Conservation (phyloP, 441 rosid genomes). For the Euphorbia celastroides region DNA sequence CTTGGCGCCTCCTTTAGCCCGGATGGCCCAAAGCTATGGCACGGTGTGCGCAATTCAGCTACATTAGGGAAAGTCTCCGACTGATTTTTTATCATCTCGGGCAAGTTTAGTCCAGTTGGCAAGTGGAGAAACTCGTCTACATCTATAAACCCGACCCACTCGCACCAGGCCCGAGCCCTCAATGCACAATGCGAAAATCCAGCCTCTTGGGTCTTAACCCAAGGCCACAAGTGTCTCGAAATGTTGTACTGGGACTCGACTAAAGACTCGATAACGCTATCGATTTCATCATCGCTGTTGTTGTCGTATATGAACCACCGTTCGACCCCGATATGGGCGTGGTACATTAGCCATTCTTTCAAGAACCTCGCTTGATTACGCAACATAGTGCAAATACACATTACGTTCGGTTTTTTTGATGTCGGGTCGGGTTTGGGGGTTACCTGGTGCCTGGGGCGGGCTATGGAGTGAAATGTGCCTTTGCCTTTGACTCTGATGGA, state of each 20-base stretch:
- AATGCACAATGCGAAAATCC: constrained; percentile 82
- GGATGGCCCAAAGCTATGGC: constrained; percentile 75
- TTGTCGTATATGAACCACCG: constrained; percentile 83
- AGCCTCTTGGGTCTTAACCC: constrained; percentile 85
- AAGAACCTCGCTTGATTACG: constrained; percentile 61
- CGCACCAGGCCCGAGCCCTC: constrained; percentile 47
- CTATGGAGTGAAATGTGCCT: constrained; percentile 37
- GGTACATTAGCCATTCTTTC: constrained; percentile 79
- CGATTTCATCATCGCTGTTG: constrained; percentile 61
- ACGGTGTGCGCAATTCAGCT: constrained; percentile 52
- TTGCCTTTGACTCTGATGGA: constrained; percentile 64
- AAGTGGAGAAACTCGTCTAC: constrained; percentile 69
- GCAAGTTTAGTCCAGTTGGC: constrained; percentile 32
- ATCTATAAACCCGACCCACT: constrained; percentile 83
- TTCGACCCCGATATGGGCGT: constrained; percentile 55
- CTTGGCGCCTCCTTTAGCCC: constrained; percentile 36
- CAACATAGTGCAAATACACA: constrained; percentile 78
- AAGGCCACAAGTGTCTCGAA: constrained; percentile 68
- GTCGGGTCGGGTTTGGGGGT: constrained; percentile 10
- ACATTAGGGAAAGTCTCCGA: constrained; percentile 17
- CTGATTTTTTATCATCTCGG: constrained; percentile 30
- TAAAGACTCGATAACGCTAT: constrained; percentile 32
- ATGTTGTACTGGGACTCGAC: constrained; percentile 32
- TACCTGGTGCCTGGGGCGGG: constrained; percentile 28
- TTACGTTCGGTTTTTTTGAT: constrained; percentile 29